Percentiles rank a stretch among this genome's conserved stretches.
These are phyloP conservation scores for Fusarium sarcochroum DNA, from an alignment of 2,329 filamentous ascomycete genomes.

Conservation along the genomic window DNA sequence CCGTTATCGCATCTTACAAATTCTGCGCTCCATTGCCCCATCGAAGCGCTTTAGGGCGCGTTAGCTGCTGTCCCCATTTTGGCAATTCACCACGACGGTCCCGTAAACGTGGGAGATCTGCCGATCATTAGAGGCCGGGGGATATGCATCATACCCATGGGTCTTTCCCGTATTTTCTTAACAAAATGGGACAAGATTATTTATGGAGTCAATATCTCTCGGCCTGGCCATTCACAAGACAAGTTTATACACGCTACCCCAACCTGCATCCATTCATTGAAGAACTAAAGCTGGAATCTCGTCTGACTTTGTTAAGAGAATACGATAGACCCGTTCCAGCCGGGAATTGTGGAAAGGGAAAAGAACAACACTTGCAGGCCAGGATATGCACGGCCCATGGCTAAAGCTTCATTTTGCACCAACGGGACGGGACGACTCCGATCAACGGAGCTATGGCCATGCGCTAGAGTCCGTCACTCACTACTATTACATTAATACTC, in stretches of 20 bases:
- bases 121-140: slow-evolving; percentile 20
- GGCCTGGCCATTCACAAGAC: not conserved
- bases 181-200: not conserved
- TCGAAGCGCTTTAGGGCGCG: slow-evolving; percentile 8
- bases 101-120: slow-evolving; percentile 27
- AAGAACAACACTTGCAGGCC: too few species aligned
- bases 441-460: slow-evolving; percentile 4
- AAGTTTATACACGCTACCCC: too few species aligned
- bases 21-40: slow-evolving; percentile 14
- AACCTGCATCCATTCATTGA: too few species aligned
- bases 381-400: not conserved
- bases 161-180: not conserved
- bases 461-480: not conserved
- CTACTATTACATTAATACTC: not conserved
- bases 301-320: too few species aligned
- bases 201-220: not conserved
- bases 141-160: not conserved
- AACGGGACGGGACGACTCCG: not conserved
- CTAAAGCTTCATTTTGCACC: not conserved
- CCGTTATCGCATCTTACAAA: slow-evolving; percentile 15
- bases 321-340: too few species aligned
- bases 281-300: too few species aligned
- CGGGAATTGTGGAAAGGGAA: too few species aligned
- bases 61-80: slow-evolving; percentile 17
- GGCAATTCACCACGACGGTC: slow-evolving; percentile 35